Percentiles rank a stretch among this genome's conserved stretches.
These are phyloP conservation scores for Prorocentrum cordatum DNA, from an alignment of 169 alveolate genomes.

Conservation along the genomic window DNA sequence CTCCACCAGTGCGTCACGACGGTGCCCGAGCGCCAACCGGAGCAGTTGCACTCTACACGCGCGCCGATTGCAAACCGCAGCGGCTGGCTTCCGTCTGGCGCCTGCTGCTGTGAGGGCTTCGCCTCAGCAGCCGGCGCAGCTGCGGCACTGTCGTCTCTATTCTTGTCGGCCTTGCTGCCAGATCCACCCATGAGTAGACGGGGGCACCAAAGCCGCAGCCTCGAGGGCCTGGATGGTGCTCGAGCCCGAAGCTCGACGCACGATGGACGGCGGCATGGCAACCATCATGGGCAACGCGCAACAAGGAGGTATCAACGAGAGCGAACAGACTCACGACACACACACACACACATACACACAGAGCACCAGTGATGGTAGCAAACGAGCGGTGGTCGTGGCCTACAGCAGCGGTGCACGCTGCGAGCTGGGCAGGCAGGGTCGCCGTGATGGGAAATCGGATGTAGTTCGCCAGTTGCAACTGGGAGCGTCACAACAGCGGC, in stretches of 20 bases:
- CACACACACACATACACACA: no score
- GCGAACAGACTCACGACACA: no score
- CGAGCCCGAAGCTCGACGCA: no score
- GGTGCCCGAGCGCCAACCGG: background rate
- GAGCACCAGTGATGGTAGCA: no score
- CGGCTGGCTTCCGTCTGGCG: no score
- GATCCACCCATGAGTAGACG: background rate
- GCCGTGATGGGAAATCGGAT: background rate
- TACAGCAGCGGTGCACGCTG: no score
- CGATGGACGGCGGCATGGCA: no score
- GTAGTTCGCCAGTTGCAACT: background rate
- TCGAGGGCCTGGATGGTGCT: no score
- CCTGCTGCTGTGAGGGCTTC: background rate
- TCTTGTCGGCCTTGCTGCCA: background rate
- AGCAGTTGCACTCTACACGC: background rate
- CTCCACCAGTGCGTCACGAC: background rate
- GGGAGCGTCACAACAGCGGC: background rate
- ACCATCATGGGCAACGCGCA: no score
- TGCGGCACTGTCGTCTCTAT: background rate
- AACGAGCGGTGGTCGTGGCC: no score
- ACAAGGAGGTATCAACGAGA: no score
- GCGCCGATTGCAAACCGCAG: background rate
- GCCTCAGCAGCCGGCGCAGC: background rate
- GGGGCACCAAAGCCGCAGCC: background rate
- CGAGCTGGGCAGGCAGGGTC: background rate